Base-by-base conservation (phyloP, 2,329 filamentous ascomycete genomes). In the Ophiocordyceps camponoti-saundersi region DNA sequence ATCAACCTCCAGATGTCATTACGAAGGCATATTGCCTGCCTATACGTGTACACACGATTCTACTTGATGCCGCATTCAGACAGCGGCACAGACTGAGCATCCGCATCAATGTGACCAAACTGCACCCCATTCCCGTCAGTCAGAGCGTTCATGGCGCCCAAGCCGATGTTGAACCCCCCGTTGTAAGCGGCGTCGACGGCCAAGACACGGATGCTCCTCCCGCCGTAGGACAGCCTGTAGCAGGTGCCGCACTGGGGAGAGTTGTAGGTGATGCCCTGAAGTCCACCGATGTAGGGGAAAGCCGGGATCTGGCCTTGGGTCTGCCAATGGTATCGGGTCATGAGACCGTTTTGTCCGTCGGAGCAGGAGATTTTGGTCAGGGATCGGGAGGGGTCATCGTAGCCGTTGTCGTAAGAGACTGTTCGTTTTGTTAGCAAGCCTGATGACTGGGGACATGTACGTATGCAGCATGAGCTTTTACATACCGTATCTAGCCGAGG, bases 371-470 rank as follows among this genome's bases (percentile, higher is more conserved):
- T 18, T 10, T n/a, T 6, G 36, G 4, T 18, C 4, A 39, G 36
- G 36, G 36, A 18, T 10, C 36, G 36, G 15, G 36, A 39, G 36
- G 36, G 16, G 18, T 18, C 36, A 10, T 39, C 36, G 36, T 39
- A 39, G 36, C 36, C 36, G 36, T 16, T 5, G 16, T 39, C 36
- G 16, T 6, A 39, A 8, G 36, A 39, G 16, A 39, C 36, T 39
- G 10, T 16, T 6, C 18, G 32, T n/a, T n/a, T n/a, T 15, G 15
- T 36, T 16, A 50, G 74, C 71, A 0, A 46, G 15, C 3, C 6
- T 36, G n/a, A n/a, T 36, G 34, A 34, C 11, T 8, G 11, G 30
- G 11, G 30, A 34, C 6, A 36, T 3, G 34, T 16, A 16, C 3
- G n/a, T n/a, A n/a, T n/a, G 16, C 10, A 16, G 7, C 6, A 16